phyloP scores from a whole-genome alignment of 345 rosid genomes.

The Citrus glauca region DNA sequence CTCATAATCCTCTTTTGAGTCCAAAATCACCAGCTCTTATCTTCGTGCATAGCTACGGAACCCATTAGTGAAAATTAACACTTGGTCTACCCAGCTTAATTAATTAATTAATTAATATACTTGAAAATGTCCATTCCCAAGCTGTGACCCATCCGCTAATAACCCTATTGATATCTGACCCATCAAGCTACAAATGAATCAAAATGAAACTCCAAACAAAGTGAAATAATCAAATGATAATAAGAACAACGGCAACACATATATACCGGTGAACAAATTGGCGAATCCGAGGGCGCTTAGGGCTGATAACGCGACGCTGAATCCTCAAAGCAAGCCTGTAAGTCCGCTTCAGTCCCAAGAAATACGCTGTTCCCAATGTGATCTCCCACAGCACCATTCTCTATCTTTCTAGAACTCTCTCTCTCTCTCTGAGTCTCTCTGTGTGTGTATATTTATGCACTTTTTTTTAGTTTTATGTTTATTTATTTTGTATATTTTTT shows the following conservation, averaged over 20 bases:
- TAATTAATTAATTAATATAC: not conserved
- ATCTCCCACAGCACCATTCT: conserved; percentile 94
- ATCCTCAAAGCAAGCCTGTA: conserved; percentile 65
- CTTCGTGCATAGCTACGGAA: not conserved
- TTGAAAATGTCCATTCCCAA: not conserved
- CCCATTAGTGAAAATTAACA: not conserved
- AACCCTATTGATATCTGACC: not conserved
- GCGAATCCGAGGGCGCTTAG: conserved; percentile 58
- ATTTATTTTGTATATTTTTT: not conserved
- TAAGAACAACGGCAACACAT: too few relatives aligned
- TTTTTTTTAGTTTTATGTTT: too few relatives aligned
- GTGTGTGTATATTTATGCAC: not conserved
- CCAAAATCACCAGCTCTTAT: not conserved
- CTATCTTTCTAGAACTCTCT: not conserved
- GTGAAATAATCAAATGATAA: too few relatives aligned
- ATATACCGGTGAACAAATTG: conserved; percentile 55
- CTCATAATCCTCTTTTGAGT: not conserved
- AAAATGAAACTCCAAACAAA: not conserved
- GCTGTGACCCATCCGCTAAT: not conserved
- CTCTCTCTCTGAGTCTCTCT: not conserved
- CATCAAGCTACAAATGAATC: not conserved
- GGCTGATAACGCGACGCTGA: conserved; percentile 59
- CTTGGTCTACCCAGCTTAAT: not conserved
- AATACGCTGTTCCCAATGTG: conserved; percentile 78
- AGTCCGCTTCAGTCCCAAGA: conserved; percentile 79